A percentile compares a stretch with the other conserved stretches of the same genome.
Conservation (phyloP, 148 eudicot genomes). For the Nyssa sinensis region DNA sequence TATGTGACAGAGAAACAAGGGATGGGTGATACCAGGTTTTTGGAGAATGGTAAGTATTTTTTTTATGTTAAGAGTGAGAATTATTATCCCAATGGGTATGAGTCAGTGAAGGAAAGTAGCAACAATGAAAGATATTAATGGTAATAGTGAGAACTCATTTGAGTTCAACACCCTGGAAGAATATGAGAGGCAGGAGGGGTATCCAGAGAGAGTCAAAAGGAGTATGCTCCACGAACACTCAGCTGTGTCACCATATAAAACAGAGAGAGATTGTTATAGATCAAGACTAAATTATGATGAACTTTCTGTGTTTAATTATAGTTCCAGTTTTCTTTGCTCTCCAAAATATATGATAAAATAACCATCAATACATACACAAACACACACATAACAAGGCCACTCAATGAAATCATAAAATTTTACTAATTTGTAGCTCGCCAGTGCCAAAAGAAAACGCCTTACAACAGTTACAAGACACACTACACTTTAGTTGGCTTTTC, state of each 20-base stretch:
- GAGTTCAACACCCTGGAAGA: conserved; percentile 24
- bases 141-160: background rate
- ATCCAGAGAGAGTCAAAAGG: background rate
- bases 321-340: background rate
- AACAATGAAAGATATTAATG: conserved; percentile 5
- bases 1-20: conserved; percentile 29
- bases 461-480: too few relatives aligned
- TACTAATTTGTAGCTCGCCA: too few relatives aligned
- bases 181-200: conserved; percentile 18
- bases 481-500: too few relatives aligned
- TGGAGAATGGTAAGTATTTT: conserved; percentile 44
- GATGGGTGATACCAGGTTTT: conserved; percentile 51
- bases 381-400: background rate
- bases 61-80: conserved; percentile 15
- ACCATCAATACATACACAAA: too few relatives aligned
- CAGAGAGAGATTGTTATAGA: background rate
- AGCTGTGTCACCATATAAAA: background rate
- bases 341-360: too few relatives aligned
- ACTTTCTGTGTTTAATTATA: background rate
- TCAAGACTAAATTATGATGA: background rate
- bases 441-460: too few relatives aligned
- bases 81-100: conserved; percentile 4
- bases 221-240: conserved; percentile 1
- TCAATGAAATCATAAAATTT: too few relatives aligned
- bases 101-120: conserved; percentile 4